phyloP scores from a whole-genome alignment of 495 filamentous ascomycete genomes.

The Staphylotrichum longicolle region DNA sequence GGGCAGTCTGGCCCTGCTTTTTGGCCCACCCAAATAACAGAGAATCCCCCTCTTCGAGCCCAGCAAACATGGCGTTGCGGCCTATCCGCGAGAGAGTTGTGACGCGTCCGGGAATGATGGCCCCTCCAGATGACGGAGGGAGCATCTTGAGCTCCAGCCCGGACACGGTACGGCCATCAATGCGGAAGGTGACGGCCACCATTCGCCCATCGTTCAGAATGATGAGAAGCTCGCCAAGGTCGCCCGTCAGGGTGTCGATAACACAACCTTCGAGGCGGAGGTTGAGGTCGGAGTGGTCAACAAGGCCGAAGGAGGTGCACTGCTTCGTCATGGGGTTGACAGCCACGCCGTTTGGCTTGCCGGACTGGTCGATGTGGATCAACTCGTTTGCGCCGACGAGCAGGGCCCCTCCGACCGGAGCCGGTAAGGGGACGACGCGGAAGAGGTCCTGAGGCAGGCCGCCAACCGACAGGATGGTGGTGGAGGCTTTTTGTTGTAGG shows the following conservation, averaged over 20 bases:
- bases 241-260: conserved; percentile 69
- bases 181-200: conserved; percentile 72
- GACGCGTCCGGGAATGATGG: conserved; percentile 59
- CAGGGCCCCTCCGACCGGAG: conserved; percentile 82
- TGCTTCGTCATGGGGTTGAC: conserved; percentile 85
- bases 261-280: conserved; percentile 80
- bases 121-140: conserved; percentile 56
- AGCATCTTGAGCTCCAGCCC: conserved; percentile 70
- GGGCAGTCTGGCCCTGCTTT: conserved; percentile 52
- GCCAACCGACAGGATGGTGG: conserved; percentile 80
- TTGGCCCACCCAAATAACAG: conserved; percentile 75
- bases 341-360: conserved; percentile 89
- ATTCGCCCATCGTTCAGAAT: conserved; percentile 74
- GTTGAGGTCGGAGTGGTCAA: conserved; percentile 78
- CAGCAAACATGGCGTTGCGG: conserved; percentile 74
- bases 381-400: conserved; percentile 86
- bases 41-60: conserved; percentile 81
- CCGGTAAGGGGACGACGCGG: conserved; percentile 76
- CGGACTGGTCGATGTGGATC: conserved; percentile 93
- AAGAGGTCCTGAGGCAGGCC: conserved; percentile 88
- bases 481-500: conserved; percentile 88
- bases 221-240: conserved; percentile 80
- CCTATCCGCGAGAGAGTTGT: conserved; percentile 67
- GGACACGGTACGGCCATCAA: conserved; percentile 92
- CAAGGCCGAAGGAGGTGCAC: conserved; percentile 72